Conservation (phyloP, 208 protist genomes). For the Naegleria lovaniensis region DNA sequence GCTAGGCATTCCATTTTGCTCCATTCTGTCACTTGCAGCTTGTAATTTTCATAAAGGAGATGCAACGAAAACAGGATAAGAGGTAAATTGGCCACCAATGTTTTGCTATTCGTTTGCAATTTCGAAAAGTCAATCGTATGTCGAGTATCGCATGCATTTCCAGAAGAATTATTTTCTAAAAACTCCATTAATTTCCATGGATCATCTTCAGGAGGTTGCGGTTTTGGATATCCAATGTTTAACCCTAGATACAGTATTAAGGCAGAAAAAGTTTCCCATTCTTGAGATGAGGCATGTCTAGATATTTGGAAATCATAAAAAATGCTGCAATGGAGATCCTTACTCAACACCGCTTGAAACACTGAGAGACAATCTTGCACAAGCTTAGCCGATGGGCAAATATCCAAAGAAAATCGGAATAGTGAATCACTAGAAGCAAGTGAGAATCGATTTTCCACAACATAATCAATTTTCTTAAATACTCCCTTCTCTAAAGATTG, state of each 20-base stretch:
- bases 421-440: not conserved
- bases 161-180: not conserved
- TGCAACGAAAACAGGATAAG: not conserved
- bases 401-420: not conserved
- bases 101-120: not conserved
- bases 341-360: not conserved
- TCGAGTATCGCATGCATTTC: not conserved
- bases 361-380: not conserved
- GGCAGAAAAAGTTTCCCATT: not conserved
- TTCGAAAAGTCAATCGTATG: not conserved
- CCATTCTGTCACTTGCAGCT: not conserved
- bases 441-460: not conserved
- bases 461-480: not conserved
- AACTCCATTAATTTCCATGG: not conserved
- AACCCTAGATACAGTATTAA: not conserved
- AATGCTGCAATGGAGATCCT: not conserved
- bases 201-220: not conserved
- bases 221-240: not conserved
- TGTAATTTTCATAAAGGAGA: constrained; percentile 2
- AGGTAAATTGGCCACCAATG: not conserved
- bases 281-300: not conserved
- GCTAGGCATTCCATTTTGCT: not conserved
- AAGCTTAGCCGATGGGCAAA: not conserved
- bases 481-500: not conserved
- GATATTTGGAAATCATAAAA: not conserved